Conservation (phyloP, 192 early-diverging fungal genomes). For the Coemansia sp. region DNA sequence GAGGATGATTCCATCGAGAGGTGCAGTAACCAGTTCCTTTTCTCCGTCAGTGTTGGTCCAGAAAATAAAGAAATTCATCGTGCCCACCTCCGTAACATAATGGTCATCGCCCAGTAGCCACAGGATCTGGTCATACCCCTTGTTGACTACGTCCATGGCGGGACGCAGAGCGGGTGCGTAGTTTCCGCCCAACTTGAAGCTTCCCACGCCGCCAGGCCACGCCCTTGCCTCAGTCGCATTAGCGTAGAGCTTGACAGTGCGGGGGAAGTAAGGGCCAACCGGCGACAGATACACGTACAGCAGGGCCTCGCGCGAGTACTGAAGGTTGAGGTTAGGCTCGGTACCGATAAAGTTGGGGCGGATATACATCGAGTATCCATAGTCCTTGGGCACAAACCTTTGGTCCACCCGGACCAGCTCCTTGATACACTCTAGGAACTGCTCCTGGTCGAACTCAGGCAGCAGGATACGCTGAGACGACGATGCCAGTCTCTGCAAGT, state of each 20-base stretch:
- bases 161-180: conserved; percentile 63
- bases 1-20: conserved; percentile 94
- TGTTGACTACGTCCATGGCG: conserved; percentile 82
- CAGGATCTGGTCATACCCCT: conserved; percentile 93
- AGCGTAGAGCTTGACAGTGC: conserved; percentile 84
- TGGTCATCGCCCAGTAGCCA: conserved; percentile 93
- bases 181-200: conserved; percentile 87
- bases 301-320: conserved; percentile 75
- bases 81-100: conserved; percentile 94
- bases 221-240: conserved; percentile 86
- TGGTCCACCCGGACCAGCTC: conserved; percentile 80
- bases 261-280: conserved; percentile 95
- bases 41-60: conserved; percentile 85
- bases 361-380: conserved; percentile 94
- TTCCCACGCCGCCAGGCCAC: conserved; percentile 96
- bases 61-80: conserved; percentile 95
- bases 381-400: conserved; percentile 86
- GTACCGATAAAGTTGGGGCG: conserved; percentile 97
- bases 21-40: conserved; percentile 87
- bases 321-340: conserved; percentile 82
- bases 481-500: conserved; percentile 86
- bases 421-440: conserved; percentile 86
- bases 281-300: conserved; percentile 92
- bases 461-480: conserved; percentile 88
- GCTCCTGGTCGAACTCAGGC: conserved; percentile 80